phyloP scores from a whole-genome alignment of 805 yeast genomes.

The Candida taoyuanica region DNA sequence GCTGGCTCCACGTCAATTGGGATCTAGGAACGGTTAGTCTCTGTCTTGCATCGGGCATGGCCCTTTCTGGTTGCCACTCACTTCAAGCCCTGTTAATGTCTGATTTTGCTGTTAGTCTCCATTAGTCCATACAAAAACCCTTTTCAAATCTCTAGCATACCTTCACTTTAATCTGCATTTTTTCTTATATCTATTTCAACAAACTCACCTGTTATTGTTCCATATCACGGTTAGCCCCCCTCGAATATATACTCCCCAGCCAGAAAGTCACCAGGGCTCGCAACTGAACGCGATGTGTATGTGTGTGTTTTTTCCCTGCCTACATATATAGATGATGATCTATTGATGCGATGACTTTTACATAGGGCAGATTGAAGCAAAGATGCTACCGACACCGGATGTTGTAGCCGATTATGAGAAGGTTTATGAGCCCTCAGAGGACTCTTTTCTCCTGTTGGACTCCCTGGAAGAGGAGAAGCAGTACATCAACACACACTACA shows the following conservation, averaged over 20 bases:
- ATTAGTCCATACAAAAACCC: not conserved
- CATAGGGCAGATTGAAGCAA: no score
- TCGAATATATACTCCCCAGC: not conserved
- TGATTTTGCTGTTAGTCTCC: conserved; percentile 13
- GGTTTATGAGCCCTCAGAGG: conserved; percentile 95
- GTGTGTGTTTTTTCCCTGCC: no score
- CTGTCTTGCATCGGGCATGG: no score
- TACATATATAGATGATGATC: no score
- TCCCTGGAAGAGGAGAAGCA: conserved; percentile 58
- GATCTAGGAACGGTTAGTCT: conserved; percentile 34
- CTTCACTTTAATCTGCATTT: conserved; percentile 65
- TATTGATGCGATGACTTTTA: no score
- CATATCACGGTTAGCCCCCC: no score
- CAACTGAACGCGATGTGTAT: no score
- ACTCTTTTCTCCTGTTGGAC: conserved; percentile 80
- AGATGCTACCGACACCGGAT: conserved; percentile 79
- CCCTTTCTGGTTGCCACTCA: conserved; percentile 25
- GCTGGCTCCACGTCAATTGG: conserved; percentile 68
- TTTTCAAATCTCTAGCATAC: conserved; percentile 27
- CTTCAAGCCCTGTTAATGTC: conserved; percentile 80
- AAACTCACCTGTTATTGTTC: no score
- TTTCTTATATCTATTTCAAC: conserved; percentile 3
- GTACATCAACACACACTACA: conserved; percentile 31
- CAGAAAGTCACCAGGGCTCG: not conserved
- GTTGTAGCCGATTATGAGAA: conserved; percentile 56